Conservation (phyloP, 345 rosid genomes). For the Sisymbrium irio region DNA sequence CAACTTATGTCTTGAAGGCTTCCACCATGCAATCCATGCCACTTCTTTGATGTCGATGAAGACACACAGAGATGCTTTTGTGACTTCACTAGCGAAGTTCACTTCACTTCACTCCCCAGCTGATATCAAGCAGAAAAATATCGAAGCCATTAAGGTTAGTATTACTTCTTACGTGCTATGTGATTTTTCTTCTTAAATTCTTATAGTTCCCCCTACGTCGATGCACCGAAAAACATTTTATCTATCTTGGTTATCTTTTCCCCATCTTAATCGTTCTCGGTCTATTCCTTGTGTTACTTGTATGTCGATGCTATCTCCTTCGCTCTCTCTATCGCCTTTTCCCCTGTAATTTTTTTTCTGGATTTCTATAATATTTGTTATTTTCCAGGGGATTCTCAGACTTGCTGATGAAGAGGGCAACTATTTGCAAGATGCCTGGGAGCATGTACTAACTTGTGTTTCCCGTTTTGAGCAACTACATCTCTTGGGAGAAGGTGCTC, state of each 20-base stretch:
- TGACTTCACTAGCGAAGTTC: slow-evolving; percentile 86
- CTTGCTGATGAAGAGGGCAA: slow-evolving; percentile 90
- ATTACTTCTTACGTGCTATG: not conserved
- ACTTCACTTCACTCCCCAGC: slow-evolving; percentile 85
- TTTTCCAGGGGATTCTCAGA: slow-evolving; percentile 65
- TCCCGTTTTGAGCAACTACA: slow-evolving; percentile 93
- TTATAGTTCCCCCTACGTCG: not conserved
- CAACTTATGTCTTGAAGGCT: slow-evolving; percentile 73
- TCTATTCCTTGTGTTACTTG: slow-evolving; percentile 8
- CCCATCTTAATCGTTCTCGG: slow-evolving; percentile 4
- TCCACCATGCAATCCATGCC: slow-evolving; percentile 75
- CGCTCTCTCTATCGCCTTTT: slow-evolving; percentile 3
- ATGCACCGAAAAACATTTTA: slow-evolving; percentile 14
- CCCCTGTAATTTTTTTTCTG: not conserved
- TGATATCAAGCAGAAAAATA: slow-evolving; percentile 87
- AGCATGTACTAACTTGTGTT: slow-evolving; percentile 84
- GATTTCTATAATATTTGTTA: slow-evolving; percentile 8
- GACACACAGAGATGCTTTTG: slow-evolving; percentile 94
- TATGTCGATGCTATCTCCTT: slow-evolving; percentile 2
- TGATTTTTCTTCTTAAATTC: not conserved
- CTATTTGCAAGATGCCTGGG: slow-evolving; percentile 88
- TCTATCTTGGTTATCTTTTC: slow-evolving; percentile 4
- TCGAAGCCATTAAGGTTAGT: slow-evolving; percentile 82
- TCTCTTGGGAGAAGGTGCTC: slow-evolving; percentile 91
- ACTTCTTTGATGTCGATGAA: slow-evolving; percentile 90